These are phyloP conservation scores for Flaveria sonorensis DNA, from an alignment of 129 eudicot species.

Conservation along the genomic window DNA sequence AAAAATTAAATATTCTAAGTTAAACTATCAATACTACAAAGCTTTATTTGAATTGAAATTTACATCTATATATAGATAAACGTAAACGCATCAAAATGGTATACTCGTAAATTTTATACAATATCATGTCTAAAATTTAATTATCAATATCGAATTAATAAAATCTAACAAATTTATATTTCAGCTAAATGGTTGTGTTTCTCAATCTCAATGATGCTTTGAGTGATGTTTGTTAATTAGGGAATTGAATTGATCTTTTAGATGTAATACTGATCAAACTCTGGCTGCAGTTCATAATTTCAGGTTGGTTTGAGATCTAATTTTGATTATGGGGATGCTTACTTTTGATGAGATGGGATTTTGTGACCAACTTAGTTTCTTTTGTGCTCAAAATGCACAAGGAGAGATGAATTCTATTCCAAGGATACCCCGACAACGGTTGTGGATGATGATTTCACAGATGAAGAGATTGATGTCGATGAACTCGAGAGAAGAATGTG, in stretches of 20 bases:
- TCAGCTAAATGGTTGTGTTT: too few species aligned
- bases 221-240: not conserved
- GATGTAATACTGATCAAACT: too few species aligned
- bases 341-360: slow-evolving; percentile 58
- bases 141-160: too few species aligned
- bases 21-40: too few species aligned
- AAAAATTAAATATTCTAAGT: too few species aligned
- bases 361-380: slow-evolving; percentile 53
- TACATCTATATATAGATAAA: too few species aligned
- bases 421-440: slow-evolving; percentile 34
- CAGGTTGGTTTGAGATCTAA: slow-evolving; percentile 13
- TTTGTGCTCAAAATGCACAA: slow-evolving; percentile 52
- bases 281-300: slow-evolving; percentile 11
- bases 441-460: slow-evolving; percentile 68
- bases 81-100: too few species aligned
- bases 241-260: too few species aligned
- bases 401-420: slow-evolving; percentile 46
- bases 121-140: too few species aligned
- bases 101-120: too few species aligned
- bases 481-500: slow-evolving; percentile 84
- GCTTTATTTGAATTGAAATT: too few species aligned
- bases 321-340: slow-evolving; percentile 33
- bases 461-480: slow-evolving; percentile 80
- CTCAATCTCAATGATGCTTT: not conserved
- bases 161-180: too few species aligned